Evolutionary conservation across 441 rosid genomes (phyloP), one percentile per base, ranked within the genome.

Genomic region (Gossypium aridum): DNA sequence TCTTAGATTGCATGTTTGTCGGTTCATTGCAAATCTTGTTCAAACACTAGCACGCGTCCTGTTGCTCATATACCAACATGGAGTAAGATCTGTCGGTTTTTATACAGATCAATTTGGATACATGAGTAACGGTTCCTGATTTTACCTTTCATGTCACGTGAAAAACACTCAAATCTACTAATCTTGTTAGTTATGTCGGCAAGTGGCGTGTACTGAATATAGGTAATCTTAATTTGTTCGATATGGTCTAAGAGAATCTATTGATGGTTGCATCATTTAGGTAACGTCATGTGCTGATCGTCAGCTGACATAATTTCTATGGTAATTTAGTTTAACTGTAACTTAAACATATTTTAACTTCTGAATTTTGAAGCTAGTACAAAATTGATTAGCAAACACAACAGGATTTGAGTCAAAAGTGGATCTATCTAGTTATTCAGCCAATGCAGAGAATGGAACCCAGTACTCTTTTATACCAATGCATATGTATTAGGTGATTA

Each of bases 1-100:
- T 34, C 74, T 56, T 70, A 34, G 70, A 25, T 17, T 76, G 66
- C 66, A 72, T n/a, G 37, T 70, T 34, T 25, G 22, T 56, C 20
- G 31, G n/a, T 39, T 71, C 51, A 43, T 71, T 14, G 26, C 26
- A 3, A 34, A 43, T 55, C 49, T 57, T 43, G 4, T 37, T 34
- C 57, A 22, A 10, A 61, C 59, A 54, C 51, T 37, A 14, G 55
- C 53, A 64, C 19, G 22, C 37, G 69, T 62, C 23, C 2, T 6
- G 39, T 47, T 57, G 68, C 68, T 72, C 34, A 8, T 47, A 45
- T 61, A 20, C 8, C 1, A 39, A 31, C 31, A 25, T 56, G 17
- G 56, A 49, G 19, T 31, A 49, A 19, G 28, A 73, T 67, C 65
- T 73, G 70, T 63, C 16, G 49, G 49, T 59, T 67, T 60, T 60